Evolutionary conservation across 768 basidiomycete genomes (phyloP).

Genomic region (Strobilomyces echinocephalus): DNA sequence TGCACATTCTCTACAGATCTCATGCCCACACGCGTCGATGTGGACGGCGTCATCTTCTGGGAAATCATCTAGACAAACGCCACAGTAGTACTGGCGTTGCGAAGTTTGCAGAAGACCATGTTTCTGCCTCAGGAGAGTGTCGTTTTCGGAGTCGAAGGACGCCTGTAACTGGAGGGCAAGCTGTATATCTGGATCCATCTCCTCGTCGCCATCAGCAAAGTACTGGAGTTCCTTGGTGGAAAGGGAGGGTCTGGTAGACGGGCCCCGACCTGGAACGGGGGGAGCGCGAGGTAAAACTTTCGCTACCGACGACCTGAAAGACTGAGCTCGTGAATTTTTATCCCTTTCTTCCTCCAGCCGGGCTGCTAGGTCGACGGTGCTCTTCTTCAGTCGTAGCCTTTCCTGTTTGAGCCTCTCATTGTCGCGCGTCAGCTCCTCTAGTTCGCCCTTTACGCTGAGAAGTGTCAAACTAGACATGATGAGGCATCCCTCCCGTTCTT

Average conservation of each 20-base stretch:
- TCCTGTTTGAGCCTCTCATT: conserved; percentile 22
- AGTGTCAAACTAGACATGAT: conserved; percentile 48
- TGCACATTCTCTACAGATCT: conserved; percentile 52
- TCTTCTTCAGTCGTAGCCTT: conserved; percentile 26
- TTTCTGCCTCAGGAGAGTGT: conserved; percentile 30
- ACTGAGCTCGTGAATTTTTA: not conserved
- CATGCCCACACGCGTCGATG: conserved; percentile 44
- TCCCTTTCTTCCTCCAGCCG: conserved; percentile 11
- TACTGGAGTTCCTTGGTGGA: not conserved
- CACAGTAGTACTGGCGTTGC: conserved; percentile 46
- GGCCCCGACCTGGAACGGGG: not conserved
- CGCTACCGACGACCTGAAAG: not conserved
- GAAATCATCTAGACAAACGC: conserved; percentile 50
- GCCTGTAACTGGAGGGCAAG: conserved; percentile 34
- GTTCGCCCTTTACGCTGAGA: conserved; percentile 38
- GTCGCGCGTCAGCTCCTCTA: conserved; percentile 34
- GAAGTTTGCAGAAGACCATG: conserved; percentile 23
- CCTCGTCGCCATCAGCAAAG: not conserved
- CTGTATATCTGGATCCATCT: conserved; percentile 11
- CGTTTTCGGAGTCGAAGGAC: conserved; percentile 40
- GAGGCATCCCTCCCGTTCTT: conserved; percentile 30
- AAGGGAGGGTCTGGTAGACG: not conserved
- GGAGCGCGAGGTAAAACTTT: not conserved
- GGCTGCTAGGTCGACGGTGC: conserved; percentile 12
- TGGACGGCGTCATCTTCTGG: conserved; percentile 40